Percentiles rank a stretch among this genome's conserved stretches.
phyloP scores from a whole-genome alignment of 148 eudicot genomes.

The Vaccinium myrtillus region DNA sequence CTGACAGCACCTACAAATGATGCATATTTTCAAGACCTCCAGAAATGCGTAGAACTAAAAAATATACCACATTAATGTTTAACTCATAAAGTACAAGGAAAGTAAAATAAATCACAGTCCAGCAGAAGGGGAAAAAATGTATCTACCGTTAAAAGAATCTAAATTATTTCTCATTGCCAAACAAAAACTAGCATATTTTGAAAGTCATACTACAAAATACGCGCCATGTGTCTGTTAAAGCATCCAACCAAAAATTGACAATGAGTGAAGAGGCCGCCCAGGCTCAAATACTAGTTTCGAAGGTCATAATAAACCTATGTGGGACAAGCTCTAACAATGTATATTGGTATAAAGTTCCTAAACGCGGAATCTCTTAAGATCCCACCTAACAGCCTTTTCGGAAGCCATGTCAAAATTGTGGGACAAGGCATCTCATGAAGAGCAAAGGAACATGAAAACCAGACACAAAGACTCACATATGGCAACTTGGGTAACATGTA shows the following conservation, averaged over 20 bases:
- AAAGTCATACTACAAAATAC: not conserved
- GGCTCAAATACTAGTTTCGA: not conserved
- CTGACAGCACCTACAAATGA: constrained; percentile 66
- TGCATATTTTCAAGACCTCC: not conserved
- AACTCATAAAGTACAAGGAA: not conserved
- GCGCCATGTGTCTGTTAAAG: not conserved
- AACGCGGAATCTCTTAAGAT: not conserved
- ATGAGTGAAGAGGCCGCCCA: not conserved
- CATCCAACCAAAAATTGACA: not conserved
- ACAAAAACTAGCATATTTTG: not conserved
- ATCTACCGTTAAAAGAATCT: not conserved
- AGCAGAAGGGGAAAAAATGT: not conserved
- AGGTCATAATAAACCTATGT: not conserved
- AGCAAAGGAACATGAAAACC: not conserved
- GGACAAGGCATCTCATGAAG: not conserved
- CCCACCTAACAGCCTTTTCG: not conserved
- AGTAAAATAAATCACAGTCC: not conserved
- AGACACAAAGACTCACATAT: not conserved
- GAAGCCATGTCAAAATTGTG: not conserved
- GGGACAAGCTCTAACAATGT: not conserved
- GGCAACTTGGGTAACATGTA: not conserved
- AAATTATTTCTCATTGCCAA: not conserved
- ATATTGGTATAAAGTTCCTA: not conserved
- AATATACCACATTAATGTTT: not conserved
- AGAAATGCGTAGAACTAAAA: not conserved